Evolutionary conservation across 2,329 filamentous ascomycete species (phyloP).

Genomic region (Gaeumannomyces tritici): DNA sequence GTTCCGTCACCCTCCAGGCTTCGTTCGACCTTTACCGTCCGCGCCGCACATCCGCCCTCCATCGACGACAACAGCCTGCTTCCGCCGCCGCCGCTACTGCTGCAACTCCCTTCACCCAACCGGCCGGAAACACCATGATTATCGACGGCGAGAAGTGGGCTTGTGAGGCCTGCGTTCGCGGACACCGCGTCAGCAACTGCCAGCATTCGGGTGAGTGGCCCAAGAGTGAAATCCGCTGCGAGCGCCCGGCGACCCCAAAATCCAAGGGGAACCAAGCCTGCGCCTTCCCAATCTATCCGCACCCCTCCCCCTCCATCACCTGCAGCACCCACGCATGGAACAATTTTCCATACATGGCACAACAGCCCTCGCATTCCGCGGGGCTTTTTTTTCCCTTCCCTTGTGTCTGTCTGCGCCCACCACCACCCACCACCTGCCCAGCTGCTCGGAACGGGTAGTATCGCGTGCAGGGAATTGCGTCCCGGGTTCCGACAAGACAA

Average conservation of each 20-base stretch:
- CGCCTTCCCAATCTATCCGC: background rate
- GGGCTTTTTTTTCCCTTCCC: background rate
- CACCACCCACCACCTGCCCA: background rate
- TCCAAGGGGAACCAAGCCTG: background rate
- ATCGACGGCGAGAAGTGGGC: constrained; percentile 96
- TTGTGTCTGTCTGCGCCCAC: background rate
- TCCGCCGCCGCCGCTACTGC: too few species aligned
- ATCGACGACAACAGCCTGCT: background rate
- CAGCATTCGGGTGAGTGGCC: constrained; percentile 75
- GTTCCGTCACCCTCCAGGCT: background rate
- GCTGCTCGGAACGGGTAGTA: background rate
- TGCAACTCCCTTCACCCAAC: too few species aligned
- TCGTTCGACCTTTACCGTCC: background rate
- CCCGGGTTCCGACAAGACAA: background rate
- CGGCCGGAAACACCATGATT: constrained; percentile 44
- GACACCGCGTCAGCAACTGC: constrained; percentile 98
- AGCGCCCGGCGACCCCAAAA: background rate
- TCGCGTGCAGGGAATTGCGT: background rate
- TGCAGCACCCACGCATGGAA: background rate
- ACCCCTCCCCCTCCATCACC: background rate
- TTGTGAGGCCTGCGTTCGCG: constrained; percentile 95
- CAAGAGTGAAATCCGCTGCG: background rate
- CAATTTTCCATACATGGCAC: background rate
- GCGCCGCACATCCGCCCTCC: background rate
- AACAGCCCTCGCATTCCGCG: background rate